phyloP scores from a whole-genome alignment of 1,284 basidiomycete species.

The Cerioporus squamosus region DNA sequence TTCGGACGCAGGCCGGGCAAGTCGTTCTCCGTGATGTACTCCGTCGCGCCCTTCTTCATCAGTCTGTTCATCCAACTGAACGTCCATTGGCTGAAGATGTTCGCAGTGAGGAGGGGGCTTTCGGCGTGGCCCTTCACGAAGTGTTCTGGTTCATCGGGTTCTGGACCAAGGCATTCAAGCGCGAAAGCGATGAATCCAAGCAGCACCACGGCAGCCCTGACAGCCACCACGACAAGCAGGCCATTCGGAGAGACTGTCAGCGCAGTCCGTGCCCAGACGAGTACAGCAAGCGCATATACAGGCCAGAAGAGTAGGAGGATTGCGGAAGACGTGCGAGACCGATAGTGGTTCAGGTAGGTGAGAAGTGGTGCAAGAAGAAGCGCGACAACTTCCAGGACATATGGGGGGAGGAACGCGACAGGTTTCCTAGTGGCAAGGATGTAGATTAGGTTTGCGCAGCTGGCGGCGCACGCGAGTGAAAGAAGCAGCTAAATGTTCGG shows the following conservation, averaged over 20 bases:
- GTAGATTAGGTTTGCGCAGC: constrained; percentile 43
- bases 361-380: constrained; percentile 51
- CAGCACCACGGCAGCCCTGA: constrained; percentile 52
- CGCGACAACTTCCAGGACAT: constrained; percentile 62
- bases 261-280: constrained; percentile 70
- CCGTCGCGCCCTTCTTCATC: constrained; percentile 68
- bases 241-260: constrained; percentile 35
- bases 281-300: constrained; percentile 55
- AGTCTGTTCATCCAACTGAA: constrained; percentile 84
- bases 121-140: constrained; percentile 53
- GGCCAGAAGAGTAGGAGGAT: constrained; percentile 88
- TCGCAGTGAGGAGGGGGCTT: constrained; percentile 80
- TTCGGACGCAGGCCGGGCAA: constrained; percentile 66
- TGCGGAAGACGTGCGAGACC: constrained; percentile 78
- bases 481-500: constrained; percentile 46
- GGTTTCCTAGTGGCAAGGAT: constrained; percentile 40
- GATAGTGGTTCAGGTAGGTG: constrained; percentile 75
- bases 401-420: constrained; percentile 57
- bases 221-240: constrained; percentile 41
- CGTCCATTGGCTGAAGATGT: constrained; percentile 79
- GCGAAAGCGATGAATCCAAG: constrained; percentile 64
- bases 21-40: constrained; percentile 78
- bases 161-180: constrained; percentile 78
- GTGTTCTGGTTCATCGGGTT: constrained; percentile 46
- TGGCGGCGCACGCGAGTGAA: constrained; percentile 43